Percentiles rank a stretch among this genome's conserved stretches.
These are phyloP conservation scores for Ophiocordyceps camponoti-rufipedis DNA, from an alignment of 2,329 filamentous ascomycete species.

Conservation along the genomic window DNA sequence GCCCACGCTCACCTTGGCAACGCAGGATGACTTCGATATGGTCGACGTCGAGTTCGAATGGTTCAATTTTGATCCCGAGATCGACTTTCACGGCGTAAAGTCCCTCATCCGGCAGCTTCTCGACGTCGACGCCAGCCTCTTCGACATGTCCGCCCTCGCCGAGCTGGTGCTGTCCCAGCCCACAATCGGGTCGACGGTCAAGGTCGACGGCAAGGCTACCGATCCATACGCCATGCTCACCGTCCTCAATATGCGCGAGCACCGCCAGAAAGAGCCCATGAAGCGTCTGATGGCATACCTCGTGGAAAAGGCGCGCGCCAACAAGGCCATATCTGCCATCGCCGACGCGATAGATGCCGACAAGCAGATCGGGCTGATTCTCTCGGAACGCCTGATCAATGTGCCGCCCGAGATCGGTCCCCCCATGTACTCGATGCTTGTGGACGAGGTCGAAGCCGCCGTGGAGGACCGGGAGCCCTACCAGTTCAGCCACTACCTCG, in stretches of 20 bases:
- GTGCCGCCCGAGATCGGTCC: constrained; percentile 87
- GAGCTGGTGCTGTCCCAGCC: constrained; percentile 79
- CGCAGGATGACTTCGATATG: constrained; percentile 64
- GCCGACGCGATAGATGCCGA: constrained; percentile 32
- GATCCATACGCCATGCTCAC: constrained; percentile 90
- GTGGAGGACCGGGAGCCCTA: constrained; percentile 85
- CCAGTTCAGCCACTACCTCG: constrained; percentile 79
- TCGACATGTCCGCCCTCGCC: constrained; percentile 73
- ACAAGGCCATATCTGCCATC: constrained; percentile 36
- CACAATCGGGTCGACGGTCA: constrained; percentile 81
- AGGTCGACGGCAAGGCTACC: constrained; percentile 85
- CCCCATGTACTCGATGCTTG: constrained; percentile 85
- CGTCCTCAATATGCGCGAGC: constrained; percentile 64
- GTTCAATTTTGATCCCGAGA: constrained; percentile 80
- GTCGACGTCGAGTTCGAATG: constrained; percentile 96
- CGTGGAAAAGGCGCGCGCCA: constrained; percentile 31
- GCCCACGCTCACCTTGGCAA: not conserved
- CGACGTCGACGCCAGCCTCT: constrained; percentile 68
- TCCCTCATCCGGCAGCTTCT: constrained; percentile 79
- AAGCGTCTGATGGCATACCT: constrained; percentile 58
- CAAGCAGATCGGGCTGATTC: constrained; percentile 59
- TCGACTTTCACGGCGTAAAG: constrained; percentile 93
- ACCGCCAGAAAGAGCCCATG: constrained; percentile 57
- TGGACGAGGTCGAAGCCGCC: constrained; percentile 79
- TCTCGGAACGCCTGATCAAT: constrained; percentile 92